Evolutionary conservation across 768 basidiomycete genomes (phyloP).

Genomic region (Kwoniella europaea): DNA sequence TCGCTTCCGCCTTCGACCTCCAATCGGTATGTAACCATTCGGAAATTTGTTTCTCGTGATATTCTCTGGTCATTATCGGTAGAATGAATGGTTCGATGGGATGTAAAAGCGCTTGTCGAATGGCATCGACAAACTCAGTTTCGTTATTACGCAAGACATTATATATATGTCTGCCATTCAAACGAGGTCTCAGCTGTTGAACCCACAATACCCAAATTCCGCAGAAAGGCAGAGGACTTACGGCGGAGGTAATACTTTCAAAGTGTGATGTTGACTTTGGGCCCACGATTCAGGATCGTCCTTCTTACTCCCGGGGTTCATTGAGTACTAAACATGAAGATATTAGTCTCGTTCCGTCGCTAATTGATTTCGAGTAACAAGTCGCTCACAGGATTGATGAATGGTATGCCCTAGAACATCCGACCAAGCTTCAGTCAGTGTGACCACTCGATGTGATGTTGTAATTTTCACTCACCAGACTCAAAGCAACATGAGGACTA

Average conservation of each 20-base stretch:
- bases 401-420: slow-evolving; percentile 28
- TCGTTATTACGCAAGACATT: slow-evolving; percentile 24
- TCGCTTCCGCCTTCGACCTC: slow-evolving; percentile 19
- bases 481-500: slow-evolving; percentile 33
- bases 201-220: too few species aligned
- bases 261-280: slow-evolving; percentile 20
- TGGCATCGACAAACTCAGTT: slow-evolving; percentile 27
- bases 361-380: background rate
- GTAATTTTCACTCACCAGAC: slow-evolving; percentile 26
- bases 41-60: slow-evolving; percentile 16
- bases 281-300: slow-evolving; percentile 23
- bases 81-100: slow-evolving; percentile 31
- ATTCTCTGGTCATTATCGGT: slow-evolving; percentile 18
- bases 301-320: slow-evolving; percentile 10
- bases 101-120: slow-evolving; percentile 24
- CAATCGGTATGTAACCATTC: slow-evolving; percentile 26
- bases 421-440: background rate
- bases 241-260: slow-evolving; percentile 19
- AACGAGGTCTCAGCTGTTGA: background rate
- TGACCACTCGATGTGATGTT: too few species aligned
- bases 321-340: background rate
- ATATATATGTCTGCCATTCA: slow-evolving; percentile 25
- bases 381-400: slow-evolving; percentile 23
- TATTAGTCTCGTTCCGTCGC: too few species aligned
- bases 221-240: background rate